Percentiles rank a stretch among this genome's conserved stretches.
phyloP scores from a whole-genome alignment of 2,329 filamentous ascomycete genomes.

The Kalmusia sp. region DNA sequence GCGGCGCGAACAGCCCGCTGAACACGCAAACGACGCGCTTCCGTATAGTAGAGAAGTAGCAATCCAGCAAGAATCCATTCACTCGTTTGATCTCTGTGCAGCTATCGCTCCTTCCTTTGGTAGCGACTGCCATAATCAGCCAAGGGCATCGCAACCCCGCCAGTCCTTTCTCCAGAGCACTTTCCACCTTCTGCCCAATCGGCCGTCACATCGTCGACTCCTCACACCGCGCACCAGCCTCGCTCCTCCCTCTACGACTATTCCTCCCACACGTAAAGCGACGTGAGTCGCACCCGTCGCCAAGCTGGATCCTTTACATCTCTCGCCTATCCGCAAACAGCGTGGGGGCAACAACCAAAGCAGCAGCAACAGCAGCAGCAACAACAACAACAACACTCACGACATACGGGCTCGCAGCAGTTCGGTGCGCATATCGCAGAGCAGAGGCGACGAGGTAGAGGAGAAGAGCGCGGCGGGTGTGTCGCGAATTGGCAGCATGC shows the following conservation, averaged over 20 bases:
- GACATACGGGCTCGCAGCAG: slow-evolving; percentile 38
- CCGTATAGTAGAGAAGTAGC: neutral
- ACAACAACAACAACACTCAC: slow-evolving; percentile 32
- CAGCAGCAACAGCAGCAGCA: no score
- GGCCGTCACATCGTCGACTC: neutral
- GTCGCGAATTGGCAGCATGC: slow-evolving; percentile 63
- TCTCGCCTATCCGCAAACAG: slow-evolving; percentile 37
- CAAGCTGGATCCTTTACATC: slow-evolving; percentile 39
- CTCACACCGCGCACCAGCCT: neutral
- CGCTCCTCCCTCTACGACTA: neutral
- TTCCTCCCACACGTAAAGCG: neutral
- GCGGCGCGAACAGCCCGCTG: neutral
- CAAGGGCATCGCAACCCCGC: neutral
- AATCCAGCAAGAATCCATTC: neutral
- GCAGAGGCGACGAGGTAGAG: slow-evolving; percentile 29
- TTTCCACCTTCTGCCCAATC: neutral
- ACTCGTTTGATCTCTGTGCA: neutral
- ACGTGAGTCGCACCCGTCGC: slow-evolving; percentile 2
- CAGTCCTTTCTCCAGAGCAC: neutral
- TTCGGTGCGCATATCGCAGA: slow-evolving; percentile 41
- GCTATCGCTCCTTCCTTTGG: neutral
- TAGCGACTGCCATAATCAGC: neutral
- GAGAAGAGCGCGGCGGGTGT: slow-evolving; percentile 27
- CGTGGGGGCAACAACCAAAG: no score
- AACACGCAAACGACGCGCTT: neutral